Evolutionary conservation across 1,139 yeast genomes (phyloP), one percentile per base, ranked within the genome.

Genomic region (Taphrina betulina): DNA sequence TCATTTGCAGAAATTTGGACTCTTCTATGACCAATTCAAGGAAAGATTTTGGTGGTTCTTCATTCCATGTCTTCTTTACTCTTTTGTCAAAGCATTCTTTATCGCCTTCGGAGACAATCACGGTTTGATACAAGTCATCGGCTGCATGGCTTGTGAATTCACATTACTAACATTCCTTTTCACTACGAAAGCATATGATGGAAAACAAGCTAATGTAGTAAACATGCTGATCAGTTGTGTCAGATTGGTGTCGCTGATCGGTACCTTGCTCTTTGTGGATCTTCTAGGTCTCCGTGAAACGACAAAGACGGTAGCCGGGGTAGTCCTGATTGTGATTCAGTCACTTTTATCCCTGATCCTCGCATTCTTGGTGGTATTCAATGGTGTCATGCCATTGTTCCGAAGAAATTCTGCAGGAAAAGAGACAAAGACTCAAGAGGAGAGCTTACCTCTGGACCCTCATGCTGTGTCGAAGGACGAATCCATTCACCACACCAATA

Each of bases 41-140:
- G 60, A 65, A 36, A 57, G 60, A 48, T 67, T 62, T 57, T 69
- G 72, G 72, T 69, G 72, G 71, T 65, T 65, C 40, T 69, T 69
- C 54, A 62, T 69, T 14, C 63, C 67, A 3, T 50, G 62, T 8
- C 37, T 67, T 12, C 40, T 60, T 22, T 67, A 66, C 1, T 58
- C 68, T 4, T 64, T 69, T 57, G 66, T 64, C 16, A 60, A 71
- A 22, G 68, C 68, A 44, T 70, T 69, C 14, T 67, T 69, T 51
- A 59, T 68, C 54, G 70, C 70, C 0, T 62, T 69, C 3, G 71
- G 67, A 1, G 62, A 66, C 35, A 71, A 71, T 10, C 64, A 67
- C 37, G 71, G 70, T 1, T 57, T 68, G 57, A 59, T 68, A 7
- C 72, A 69, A 53, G 65, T 69, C 8, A 62, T 66, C 31, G 71